These are phyloP conservation scores for Phytophthora quininea DNA, from an alignment of 352 stramenopile species.

Conservation along the genomic window DNA sequence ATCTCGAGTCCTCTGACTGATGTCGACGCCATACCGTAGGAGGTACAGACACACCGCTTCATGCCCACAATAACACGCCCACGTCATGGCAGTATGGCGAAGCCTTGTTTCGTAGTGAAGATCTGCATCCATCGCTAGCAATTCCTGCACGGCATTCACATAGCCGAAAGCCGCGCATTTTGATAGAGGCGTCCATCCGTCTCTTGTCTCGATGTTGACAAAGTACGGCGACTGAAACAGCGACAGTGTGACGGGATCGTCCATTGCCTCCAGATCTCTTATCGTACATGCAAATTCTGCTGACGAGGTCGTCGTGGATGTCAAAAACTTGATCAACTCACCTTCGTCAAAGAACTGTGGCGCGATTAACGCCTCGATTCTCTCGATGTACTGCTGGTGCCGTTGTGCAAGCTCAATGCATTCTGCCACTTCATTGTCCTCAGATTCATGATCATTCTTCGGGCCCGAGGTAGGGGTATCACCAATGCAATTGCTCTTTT, in stretches of 20 bases:
- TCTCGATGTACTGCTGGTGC: constrained; percentile 39
- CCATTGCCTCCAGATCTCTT: constrained; percentile 25
- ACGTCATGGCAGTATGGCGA: constrained; percentile 74
- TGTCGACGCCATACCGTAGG: constrained; percentile 42
- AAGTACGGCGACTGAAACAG: constrained; percentile 41
- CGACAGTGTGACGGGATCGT: not conserved
- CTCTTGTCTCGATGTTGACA: constrained; percentile 57
- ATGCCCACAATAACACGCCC: constrained; percentile 78
- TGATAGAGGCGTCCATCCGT: constrained; percentile 73
- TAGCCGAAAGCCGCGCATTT: constrained; percentile 68
- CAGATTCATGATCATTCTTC: constrained; percentile 43
- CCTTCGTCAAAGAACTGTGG: constrained; percentile 49
- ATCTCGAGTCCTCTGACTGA: constrained; percentile 53
- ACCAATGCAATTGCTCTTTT: not conserved
- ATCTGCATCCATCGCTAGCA: constrained; percentile 52
- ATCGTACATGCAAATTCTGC: constrained; percentile 27
- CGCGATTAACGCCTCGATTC: constrained; percentile 39
- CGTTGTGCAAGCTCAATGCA: constrained; percentile 43
- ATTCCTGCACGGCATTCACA: constrained; percentile 34
- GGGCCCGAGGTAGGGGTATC: not conserved
- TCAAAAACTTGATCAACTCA: constrained; percentile 45
- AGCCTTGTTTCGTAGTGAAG: constrained; percentile 60
- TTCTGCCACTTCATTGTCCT: constrained; percentile 35
- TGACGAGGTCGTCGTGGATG: constrained; percentile 20
- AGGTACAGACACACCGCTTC: constrained; percentile 61